Percentiles rank a stretch among this genome's conserved stretches.
These are phyloP conservation scores for Podaxis carcinomalis DNA, from an alignment of 768 basidiomycete genomes.

Conservation along the genomic window DNA sequence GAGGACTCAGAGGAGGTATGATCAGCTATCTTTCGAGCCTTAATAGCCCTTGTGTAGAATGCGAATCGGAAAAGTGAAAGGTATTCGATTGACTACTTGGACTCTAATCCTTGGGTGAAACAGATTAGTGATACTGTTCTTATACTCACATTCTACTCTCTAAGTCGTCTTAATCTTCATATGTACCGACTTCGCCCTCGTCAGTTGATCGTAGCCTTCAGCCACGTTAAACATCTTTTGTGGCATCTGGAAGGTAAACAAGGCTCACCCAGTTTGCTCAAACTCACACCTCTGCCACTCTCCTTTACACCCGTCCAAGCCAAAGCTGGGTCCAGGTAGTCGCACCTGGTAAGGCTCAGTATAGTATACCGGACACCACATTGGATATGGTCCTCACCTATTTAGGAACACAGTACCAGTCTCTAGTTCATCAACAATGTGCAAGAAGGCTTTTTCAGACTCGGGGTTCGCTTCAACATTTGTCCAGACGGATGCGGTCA, in stretches of 20 bases:
- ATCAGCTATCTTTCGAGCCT: no score
- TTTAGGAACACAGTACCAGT: slow-evolving; percentile 95
- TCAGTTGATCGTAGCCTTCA: slow-evolving; percentile 84
- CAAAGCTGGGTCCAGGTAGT: slow-evolving; percentile 88
- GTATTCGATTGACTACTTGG: no score
- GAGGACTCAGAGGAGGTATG: no score
- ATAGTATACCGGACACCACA: neutral
- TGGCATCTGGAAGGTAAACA: neutral
- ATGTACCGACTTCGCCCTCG: slow-evolving; percentile 73
- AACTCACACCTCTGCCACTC: slow-evolving; percentile 85
- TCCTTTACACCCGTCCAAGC: slow-evolving; percentile 95
- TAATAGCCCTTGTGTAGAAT: no score
- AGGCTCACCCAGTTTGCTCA: slow-evolving; percentile 80
- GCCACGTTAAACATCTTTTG: slow-evolving; percentile 2
- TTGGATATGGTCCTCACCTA: slow-evolving; percentile 37
- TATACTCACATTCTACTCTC: neutral
- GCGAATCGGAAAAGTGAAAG: no score
- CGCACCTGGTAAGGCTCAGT: slow-evolving; percentile 47
- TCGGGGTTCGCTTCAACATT: slow-evolving; percentile 52
- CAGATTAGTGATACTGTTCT: neutral
- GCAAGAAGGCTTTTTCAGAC: slow-evolving; percentile 67
- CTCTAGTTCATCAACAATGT: slow-evolving; percentile 66
- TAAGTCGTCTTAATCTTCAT: slow-evolving; percentile 68
- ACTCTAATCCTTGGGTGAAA: no score
- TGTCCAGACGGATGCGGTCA: slow-evolving; percentile 96